A percentile compares a stretch with the other conserved stretches of the same genome.
phyloP scores from a whole-genome alignment of 2,329 filamentous ascomycete species.

The Chaetomiaceae sp. region DNA sequence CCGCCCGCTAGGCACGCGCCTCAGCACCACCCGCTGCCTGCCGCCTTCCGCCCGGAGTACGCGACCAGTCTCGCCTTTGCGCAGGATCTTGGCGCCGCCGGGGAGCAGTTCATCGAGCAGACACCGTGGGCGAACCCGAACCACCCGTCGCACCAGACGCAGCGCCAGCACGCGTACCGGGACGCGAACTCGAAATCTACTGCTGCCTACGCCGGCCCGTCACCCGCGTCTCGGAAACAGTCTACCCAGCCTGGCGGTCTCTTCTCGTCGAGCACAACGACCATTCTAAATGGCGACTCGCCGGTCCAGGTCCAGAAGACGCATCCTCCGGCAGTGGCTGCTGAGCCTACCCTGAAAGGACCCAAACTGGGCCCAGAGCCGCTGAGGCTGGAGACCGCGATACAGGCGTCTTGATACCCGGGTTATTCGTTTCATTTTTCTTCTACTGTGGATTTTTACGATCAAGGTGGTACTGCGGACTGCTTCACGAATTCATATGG shows the following conservation, averaged over 20 bases:
- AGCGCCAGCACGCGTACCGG: conserved; percentile 37
- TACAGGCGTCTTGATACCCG: conserved; percentile 26
- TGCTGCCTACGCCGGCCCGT: conserved; percentile 30
- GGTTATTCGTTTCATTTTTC: conserved; percentile 8
- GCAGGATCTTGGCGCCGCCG: conserved; percentile 56
- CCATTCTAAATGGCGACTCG: conserved; percentile 22
- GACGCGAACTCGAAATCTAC: conserved; percentile 27
- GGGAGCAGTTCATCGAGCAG: conserved; percentile 81
- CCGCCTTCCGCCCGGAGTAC: conserved; percentile 18
- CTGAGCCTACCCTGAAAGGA: conserved; percentile 21
- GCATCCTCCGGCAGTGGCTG: conserved; percentile 13
- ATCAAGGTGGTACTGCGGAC: no score
- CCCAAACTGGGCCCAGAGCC: conserved; percentile 26
- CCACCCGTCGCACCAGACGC: conserved; percentile 59
- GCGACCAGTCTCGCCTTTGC: conserved; percentile 37
- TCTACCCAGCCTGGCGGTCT: conserved; percentile 32
- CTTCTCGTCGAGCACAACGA: conserved; percentile 31
- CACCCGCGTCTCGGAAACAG: conserved; percentile 31
- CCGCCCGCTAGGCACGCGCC: no score
- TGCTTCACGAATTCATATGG: conserved; percentile 2
- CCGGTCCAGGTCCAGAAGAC: conserved; percentile 17
- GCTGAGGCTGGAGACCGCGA: conserved; percentile 27
- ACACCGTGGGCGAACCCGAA: conserved; percentile 92
- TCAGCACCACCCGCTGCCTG: no score
- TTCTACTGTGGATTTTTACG: no score